Conservation (phyloP, 2,329 filamentous ascomycete genomes). For the Penicillium frequentans region DNA sequence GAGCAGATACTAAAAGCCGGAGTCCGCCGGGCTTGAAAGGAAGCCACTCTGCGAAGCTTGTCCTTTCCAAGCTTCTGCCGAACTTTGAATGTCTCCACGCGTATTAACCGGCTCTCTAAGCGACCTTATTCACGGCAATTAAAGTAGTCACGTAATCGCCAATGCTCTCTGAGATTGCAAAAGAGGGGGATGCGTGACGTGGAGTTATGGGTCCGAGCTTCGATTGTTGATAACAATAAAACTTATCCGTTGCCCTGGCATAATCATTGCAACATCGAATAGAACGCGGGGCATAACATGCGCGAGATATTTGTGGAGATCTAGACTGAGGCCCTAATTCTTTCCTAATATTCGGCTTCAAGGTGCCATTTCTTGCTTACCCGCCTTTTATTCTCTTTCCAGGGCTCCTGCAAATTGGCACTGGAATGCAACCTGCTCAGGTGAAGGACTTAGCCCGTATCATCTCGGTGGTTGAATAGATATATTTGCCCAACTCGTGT, state of each 20-base stretch:
- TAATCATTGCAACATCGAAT: not conserved
- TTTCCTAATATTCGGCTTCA: too few species aligned
- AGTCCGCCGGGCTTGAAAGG: conserved; percentile 7
- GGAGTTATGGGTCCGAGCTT: not conserved
- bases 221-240: not conserved
- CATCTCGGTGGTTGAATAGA: not conserved
- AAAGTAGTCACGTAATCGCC: not conserved
- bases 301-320: too few species aligned
- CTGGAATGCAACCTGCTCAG: not conserved
- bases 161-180: not conserved
- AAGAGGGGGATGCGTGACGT: not conserved
- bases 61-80: conserved; percentile 2
- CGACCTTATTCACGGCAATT: not conserved
- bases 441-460: not conserved
- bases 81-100: not conserved
- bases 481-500: too few species aligned
- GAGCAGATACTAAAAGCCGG: not conserved
- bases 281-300: too few species aligned
- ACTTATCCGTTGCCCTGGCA: not conserved
- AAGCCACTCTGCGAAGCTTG: conserved; percentile 7
- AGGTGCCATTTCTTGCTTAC: too few species aligned
- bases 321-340: too few species aligned
- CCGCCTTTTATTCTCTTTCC: too few species aligned
- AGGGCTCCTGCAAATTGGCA: too few species aligned
- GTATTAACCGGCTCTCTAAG: not conserved